These are phyloP conservation scores for Selenicereus undatus DNA, from an alignment of 148 eudicot genomes.

Conservation along the genomic window DNA sequence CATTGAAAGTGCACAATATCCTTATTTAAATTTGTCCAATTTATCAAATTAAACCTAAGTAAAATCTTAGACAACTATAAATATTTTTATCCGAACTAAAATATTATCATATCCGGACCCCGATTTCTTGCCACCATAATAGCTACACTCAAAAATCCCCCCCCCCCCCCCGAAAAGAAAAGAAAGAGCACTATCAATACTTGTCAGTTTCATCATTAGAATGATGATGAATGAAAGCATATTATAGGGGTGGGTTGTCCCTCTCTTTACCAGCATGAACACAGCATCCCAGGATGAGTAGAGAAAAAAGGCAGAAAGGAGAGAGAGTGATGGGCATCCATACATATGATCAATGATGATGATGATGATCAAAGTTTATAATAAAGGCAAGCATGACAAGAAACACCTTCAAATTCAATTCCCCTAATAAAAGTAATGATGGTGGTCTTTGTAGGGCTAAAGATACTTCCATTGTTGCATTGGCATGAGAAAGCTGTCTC, in stretches of 20 bases:
- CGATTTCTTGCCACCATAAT: too few relatives aligned
- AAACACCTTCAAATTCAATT: not conserved
- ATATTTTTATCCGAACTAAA: too few relatives aligned
- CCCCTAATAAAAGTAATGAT: slow-evolving; percentile 17
- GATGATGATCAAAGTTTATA: slow-evolving; percentile 7
- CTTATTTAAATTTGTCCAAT: too few relatives aligned
- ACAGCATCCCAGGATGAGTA: slow-evolving; percentile 20
- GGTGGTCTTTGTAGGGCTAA: too few relatives aligned
- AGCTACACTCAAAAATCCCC: too few relatives aligned
- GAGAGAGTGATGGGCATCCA: not conserved
- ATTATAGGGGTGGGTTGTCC: slow-evolving; percentile 26
- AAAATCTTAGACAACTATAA: too few relatives aligned
- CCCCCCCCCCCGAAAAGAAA: too few relatives aligned
- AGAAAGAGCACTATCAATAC: not conserved
- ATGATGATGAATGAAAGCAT: slow-evolving; percentile 23
- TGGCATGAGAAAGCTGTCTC: slow-evolving; percentile 26
- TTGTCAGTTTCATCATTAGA: slow-evolving; percentile 21
- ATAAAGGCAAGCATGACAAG: slow-evolving; percentile 34
- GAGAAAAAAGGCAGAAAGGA: not conserved
- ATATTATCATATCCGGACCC: too few relatives aligned
- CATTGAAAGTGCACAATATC: too few relatives aligned
- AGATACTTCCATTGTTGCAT: too few relatives aligned
- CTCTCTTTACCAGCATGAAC: slow-evolving; percentile 30
- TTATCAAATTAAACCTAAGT: too few relatives aligned
- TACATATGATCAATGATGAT: not conserved